Conservation (phyloP, 352 stramenopile species). For the Pythium aphanidermatum region DNA sequence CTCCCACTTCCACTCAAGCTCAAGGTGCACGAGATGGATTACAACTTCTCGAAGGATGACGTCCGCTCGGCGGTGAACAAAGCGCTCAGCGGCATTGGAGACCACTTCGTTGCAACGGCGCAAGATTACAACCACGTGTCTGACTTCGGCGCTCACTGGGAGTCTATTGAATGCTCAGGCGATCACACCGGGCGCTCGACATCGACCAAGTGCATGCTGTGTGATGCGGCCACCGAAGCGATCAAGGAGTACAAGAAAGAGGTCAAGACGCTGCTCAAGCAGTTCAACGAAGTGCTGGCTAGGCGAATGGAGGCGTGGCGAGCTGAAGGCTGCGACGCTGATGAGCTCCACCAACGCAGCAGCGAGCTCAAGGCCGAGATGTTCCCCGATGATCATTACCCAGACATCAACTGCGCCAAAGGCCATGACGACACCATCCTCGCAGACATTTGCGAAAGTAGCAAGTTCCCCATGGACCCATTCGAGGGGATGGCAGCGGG, state of each 20-base stretch:
- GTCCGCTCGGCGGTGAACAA: constrained; percentile 3
- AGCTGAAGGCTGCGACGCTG: constrained; percentile 30
- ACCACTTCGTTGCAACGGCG: constrained; percentile 25
- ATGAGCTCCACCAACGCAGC: constrained; percentile 43
- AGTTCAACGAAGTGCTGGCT: constrained; percentile 36
- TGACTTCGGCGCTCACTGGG: constrained; percentile 47
- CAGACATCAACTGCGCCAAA: constrained; percentile 39
- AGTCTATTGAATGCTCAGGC: constrained; percentile 23
- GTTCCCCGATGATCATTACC: constrained; percentile 44
- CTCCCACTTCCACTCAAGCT: constrained; percentile 4
- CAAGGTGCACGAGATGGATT: background rate
- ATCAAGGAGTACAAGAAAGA: constrained; percentile 36
- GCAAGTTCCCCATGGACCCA: constrained; percentile 36
- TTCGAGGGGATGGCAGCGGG: constrained; percentile 29
- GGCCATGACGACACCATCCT: constrained; percentile 40
- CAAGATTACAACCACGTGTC: constrained; percentile 37
- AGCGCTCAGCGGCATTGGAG: constrained; percentile 17
- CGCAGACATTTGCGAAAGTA: constrained; percentile 46
- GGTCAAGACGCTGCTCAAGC: constrained; percentile 28
- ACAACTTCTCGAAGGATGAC: constrained; percentile 4
- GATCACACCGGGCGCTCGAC: constrained; percentile 19
- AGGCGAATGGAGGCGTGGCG: constrained; percentile 28
- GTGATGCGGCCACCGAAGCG: constrained; percentile 24
- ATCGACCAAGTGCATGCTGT: constrained; percentile 27
- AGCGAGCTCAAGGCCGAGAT: constrained; percentile 42